Percentiles rank a stretch among this genome's conserved stretches.
These are phyloP conservation scores for Cercospora sojina DNA, from an alignment of 2,329 filamentous ascomycete species.

Conservation along the genomic window DNA sequence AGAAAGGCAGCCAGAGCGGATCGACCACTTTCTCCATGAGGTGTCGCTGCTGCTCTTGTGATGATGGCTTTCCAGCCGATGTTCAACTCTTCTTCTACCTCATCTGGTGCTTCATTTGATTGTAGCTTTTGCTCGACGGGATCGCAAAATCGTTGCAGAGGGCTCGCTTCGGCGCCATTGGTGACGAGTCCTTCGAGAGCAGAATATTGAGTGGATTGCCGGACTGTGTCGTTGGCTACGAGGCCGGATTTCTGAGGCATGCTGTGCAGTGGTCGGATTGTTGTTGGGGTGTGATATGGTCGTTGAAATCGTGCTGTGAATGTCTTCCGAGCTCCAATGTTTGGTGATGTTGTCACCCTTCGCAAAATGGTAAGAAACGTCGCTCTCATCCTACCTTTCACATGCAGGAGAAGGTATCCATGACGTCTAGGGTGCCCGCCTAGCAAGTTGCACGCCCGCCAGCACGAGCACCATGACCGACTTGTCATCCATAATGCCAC, in stretches of 20 bases:
- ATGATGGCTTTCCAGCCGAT: slow-evolving; percentile 29
- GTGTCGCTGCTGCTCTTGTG: slow-evolving; percentile 25
- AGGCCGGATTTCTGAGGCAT: slow-evolving; percentile 25
- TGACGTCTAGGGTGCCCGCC: slow-evolving; percentile 7
- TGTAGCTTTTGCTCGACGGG: slow-evolving; percentile 26
- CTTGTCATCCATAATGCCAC: not conserved
- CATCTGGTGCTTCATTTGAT: slow-evolving; percentile 18
- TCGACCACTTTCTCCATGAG: slow-evolving; percentile 18
- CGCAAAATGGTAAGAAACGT: not conserved
- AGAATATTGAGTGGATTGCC: slow-evolving; percentile 22
- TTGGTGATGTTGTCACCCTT: not conserved
- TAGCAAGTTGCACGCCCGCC: not conserved
- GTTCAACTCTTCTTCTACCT: slow-evolving; percentile 27
- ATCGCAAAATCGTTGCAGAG: slow-evolving; percentile 25
- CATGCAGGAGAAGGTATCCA: not conserved
- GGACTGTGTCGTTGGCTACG: slow-evolving; percentile 17
- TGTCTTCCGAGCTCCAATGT: not conserved
- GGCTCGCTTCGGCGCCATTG: slow-evolving; percentile 13
- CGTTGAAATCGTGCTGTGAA: not conserved
- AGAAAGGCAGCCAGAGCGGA: slow-evolving; percentile 7
- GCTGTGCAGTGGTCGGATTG: slow-evolving; percentile 2
- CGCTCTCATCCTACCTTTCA: slow-evolving; percentile 8
- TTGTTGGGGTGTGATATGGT: not conserved
- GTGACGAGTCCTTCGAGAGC: slow-evolving; percentile 18
- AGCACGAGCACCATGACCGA: not conserved